Base-by-base conservation (phyloP, 2,329 filamentous ascomycete species). In the Remersonia thermophila region DNA sequence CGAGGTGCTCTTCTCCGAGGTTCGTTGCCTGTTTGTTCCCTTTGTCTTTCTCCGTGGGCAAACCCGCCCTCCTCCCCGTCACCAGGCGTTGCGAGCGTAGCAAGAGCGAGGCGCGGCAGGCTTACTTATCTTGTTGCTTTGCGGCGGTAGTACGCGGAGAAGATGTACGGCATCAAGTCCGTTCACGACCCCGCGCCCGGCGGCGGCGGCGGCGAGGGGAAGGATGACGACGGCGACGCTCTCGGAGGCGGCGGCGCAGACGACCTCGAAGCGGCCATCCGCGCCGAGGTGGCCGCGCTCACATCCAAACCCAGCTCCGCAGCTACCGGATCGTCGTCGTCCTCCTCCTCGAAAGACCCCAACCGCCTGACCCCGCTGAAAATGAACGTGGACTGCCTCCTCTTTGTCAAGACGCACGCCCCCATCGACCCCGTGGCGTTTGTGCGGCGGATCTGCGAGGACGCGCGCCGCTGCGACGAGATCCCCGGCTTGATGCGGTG, bases 251-350 rank as follows among this genome's bases (percentile, higher is more conserved):
- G 12, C 10, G 12, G 20, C 9, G 9, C 5, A 23, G 60, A 60
- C n/a, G 80, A 85, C 47, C 84, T 91, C 47, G 83, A 86, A 52
- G 67, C 73, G 4, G 71, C 77, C 18, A 83, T 91, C 47, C 56
- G 73, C 47, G 77, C 75, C 51, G 84, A 91, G 57, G 56, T 91
- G n/a, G 69, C 67, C 18, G 66, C 62, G 2, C 69, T 86, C 48
- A 74, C 71, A 37, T 51, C 60, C 18, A 54, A 55, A 27, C 48
- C 57, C 20, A 51, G 51, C 13, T 56, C 55, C 32, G 14, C 30
- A 7, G 36, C 55, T 54, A 15, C n/a, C n/a, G n/a, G n/a, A n/a
- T n/a, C n/a, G n/a, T n/a, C n/a, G n/a, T n/a, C n/a, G n/a, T n/a
- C n/a, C n/a, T n/a, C n/a, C n/a, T n/a, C n/a, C n/a, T n/a, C n/a